phyloP scores from a whole-genome alignment of 352 stramenopile genomes.

The Stephanocyclus meneghinianus region DNA sequence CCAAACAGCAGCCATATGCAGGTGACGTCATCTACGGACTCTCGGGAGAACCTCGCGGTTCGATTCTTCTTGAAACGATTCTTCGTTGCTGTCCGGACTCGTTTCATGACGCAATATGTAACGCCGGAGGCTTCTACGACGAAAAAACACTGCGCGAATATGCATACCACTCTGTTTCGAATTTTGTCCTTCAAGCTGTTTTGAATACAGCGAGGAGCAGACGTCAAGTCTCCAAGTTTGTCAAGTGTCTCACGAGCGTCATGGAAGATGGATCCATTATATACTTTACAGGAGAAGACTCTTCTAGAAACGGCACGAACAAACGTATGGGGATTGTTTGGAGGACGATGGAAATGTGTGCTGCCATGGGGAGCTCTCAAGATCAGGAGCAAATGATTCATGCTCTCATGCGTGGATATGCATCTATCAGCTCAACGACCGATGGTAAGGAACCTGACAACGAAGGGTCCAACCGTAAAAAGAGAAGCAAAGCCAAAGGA shows the following conservation, averaged over 20 bases:
- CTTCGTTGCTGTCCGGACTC: conserved; percentile 60
- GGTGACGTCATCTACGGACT: conserved; percentile 77
- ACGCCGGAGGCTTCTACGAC: conserved; percentile 59
- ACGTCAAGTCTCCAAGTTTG: conserved; percentile 58
- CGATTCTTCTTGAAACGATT: conserved; percentile 75
- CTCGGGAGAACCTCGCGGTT: conserved; percentile 71
- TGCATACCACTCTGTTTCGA: conserved; percentile 70
- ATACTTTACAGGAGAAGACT: conserved; percentile 22
- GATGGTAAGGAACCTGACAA: conserved; percentile 6
- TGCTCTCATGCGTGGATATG: conserved; percentile 45
- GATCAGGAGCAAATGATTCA: conserved; percentile 45
- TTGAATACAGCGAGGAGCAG: conserved; percentile 59
- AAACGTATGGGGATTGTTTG: conserved; percentile 69
- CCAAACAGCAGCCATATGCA: conserved; percentile 59
- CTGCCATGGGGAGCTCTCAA: conserved; percentile 45
- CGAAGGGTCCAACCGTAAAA: conserved; percentile 51
- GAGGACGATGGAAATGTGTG: conserved; percentile 67
- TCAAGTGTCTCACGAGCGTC: conserved; percentile 60
- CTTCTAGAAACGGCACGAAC: neutral
- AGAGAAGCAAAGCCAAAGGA: conserved; percentile 45
- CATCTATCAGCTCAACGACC: conserved; percentile 14
- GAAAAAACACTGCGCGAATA: conserved; percentile 69
- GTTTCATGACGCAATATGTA: conserved; percentile 61
- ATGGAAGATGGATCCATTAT: conserved; percentile 66
- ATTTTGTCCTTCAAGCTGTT: conserved; percentile 78